Conservation (phyloP, 2,329 filamentous ascomycete species). For the Acrocalymma vagum region DNA sequence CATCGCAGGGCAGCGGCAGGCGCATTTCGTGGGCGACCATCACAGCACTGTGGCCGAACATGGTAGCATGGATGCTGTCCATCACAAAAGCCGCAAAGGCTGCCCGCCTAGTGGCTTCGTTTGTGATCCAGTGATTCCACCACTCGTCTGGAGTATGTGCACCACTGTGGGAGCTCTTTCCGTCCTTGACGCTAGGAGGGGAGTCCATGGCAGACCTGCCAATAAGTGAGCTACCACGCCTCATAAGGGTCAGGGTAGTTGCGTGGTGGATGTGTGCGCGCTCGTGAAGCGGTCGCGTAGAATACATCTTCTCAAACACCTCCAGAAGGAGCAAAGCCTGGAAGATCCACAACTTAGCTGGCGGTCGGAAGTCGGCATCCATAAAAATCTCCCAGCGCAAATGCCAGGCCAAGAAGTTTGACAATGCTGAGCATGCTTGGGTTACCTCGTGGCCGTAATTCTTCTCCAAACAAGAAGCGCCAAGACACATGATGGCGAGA, state of each 20-base stretch:
- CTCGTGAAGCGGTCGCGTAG: slow-evolving; percentile 89
- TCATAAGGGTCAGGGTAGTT: slow-evolving; percentile 94
- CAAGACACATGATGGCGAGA: slow-evolving; percentile 90
- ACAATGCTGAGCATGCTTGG: slow-evolving; percentile 79
- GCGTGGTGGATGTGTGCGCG: slow-evolving; percentile 96
- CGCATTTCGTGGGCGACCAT: slow-evolving; percentile 98
- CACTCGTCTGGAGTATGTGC: slow-evolving; percentile 82
- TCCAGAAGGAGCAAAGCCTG: slow-evolving; percentile 89
- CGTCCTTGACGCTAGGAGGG: slow-evolving; percentile 77
- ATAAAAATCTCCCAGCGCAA: slow-evolving; percentile 97
- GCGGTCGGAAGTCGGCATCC: slow-evolving; percentile 86
- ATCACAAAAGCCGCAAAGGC: slow-evolving; percentile 95
- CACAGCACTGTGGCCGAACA: slow-evolving; percentile 96
- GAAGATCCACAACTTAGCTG: slow-evolving; percentile 95
- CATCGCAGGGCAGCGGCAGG: slow-evolving; percentile 89
- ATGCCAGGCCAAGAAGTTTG: slow-evolving; percentile 91
- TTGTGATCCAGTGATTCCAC: slow-evolving; percentile 96
- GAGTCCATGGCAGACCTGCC: slow-evolving; percentile 86
- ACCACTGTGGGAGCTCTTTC: slow-evolving; percentile 57
- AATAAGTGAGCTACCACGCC: slow-evolving; percentile 88
- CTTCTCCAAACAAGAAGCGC: slow-evolving; percentile 87
- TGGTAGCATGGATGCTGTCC: slow-evolving; percentile 94
- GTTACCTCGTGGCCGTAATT: slow-evolving; percentile 78
- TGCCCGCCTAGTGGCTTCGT: slow-evolving; percentile 86
- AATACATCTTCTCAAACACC: slow-evolving; percentile 98